Conservation (phyloP, 2,329 filamentous ascomycete species). For the Diatrype stigma region DNA sequence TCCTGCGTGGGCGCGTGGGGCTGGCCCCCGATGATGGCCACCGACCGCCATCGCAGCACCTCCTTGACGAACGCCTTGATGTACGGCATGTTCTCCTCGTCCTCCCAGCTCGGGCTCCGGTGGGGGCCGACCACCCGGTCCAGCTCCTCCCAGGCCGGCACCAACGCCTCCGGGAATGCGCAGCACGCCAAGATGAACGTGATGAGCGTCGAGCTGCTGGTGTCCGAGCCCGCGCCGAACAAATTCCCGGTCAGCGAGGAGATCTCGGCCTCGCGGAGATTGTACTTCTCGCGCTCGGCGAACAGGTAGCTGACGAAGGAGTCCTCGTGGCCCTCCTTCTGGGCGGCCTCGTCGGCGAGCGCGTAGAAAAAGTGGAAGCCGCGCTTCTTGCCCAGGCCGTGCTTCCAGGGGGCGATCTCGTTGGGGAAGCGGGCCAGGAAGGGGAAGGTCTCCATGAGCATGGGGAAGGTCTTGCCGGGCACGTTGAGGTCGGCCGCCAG, state of each 20-base stretch:
- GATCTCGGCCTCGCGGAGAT: slow-evolving; percentile 40
- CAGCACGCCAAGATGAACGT: slow-evolving; percentile 48
- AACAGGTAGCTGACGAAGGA: slow-evolving; percentile 46
- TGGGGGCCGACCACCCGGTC: slow-evolving; percentile 44
- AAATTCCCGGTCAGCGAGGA: slow-evolving; percentile 43
- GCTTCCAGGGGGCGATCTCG: slow-evolving; percentile 46
- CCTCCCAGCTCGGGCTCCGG: slow-evolving; percentile 44
- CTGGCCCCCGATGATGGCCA: slow-evolving; percentile 46
- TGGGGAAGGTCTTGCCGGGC: slow-evolving; percentile 50
- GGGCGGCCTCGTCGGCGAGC: slow-evolving; percentile 44
- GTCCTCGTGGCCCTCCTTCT: slow-evolving; percentile 30
- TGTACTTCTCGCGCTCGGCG: slow-evolving; percentile 41
- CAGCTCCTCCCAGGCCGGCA: slow-evolving; percentile 47
- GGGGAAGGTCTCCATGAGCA: slow-evolving; percentile 54
- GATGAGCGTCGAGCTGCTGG: slow-evolving; percentile 41
- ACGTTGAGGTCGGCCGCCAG: slow-evolving; percentile 53
- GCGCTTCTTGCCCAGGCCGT: slow-evolving; percentile 42
- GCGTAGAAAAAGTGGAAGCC: slow-evolving; percentile 49
- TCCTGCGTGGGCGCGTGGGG: slow-evolving; percentile 46
- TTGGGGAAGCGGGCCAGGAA: slow-evolving; percentile 44
- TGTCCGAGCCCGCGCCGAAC: slow-evolving; percentile 46
- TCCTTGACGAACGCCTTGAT: slow-evolving; percentile 52
- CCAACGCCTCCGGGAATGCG: slow-evolving; percentile 42
- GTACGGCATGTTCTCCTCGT: slow-evolving; percentile 47
- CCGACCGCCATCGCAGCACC: slow-evolving; percentile 51